These are phyloP conservation scores for Gloeostereum incarnatum DNA, from an alignment of 768 basidiomycete species.

Conservation along the genomic window DNA sequence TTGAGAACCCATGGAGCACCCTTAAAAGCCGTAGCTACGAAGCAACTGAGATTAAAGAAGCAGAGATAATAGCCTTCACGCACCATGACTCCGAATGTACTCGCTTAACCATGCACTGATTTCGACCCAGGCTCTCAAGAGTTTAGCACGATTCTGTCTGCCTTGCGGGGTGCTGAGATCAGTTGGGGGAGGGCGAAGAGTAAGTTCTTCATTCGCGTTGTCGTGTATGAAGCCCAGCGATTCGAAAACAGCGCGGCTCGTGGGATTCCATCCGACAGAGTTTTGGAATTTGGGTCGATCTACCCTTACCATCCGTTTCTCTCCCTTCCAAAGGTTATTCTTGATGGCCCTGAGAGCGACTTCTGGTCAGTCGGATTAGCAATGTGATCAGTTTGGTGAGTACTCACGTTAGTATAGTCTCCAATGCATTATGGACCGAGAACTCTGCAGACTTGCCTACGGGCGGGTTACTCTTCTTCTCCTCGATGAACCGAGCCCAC, in stretches of 20 bases:
- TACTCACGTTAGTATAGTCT: slow-evolving; percentile 59
- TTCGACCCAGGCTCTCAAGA: slow-evolving; percentile 79
- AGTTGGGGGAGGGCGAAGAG: slow-evolving; percentile 46
- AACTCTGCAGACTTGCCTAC: slow-evolving; percentile 45
- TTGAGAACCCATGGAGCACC: too few relatives aligned
- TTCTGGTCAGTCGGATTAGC: slow-evolving; percentile 6
- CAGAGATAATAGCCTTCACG: slow-evolving; percentile 8
- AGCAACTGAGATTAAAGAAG: too few relatives aligned
- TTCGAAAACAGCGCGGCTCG: slow-evolving; percentile 44
- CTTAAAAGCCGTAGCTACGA: too few relatives aligned
- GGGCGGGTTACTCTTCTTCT: slow-evolving; percentile 51
- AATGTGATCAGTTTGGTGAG: slow-evolving; percentile 3
- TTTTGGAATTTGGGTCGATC: slow-evolving; percentile 43
- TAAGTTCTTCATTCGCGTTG: slow-evolving; percentile 26
- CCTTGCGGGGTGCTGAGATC: slow-evolving; percentile 37
- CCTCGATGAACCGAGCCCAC: slow-evolving; percentile 53
- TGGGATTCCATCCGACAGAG: slow-evolving; percentile 59
- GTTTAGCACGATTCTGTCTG: slow-evolving; percentile 42
- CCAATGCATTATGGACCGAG: slow-evolving; percentile 46
- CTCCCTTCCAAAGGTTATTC: slow-evolving; percentile 67
- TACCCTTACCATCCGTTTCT: slow-evolving; percentile 48
- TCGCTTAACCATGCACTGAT: slow-evolving; percentile 56
- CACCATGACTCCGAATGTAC: slow-evolving; percentile 40
- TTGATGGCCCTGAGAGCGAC: slow-evolving; percentile 49
- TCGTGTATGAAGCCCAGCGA: slow-evolving; percentile 32